Conservation (phyloP, 148 eudicot species). For the Bassia scoparia region DNA sequence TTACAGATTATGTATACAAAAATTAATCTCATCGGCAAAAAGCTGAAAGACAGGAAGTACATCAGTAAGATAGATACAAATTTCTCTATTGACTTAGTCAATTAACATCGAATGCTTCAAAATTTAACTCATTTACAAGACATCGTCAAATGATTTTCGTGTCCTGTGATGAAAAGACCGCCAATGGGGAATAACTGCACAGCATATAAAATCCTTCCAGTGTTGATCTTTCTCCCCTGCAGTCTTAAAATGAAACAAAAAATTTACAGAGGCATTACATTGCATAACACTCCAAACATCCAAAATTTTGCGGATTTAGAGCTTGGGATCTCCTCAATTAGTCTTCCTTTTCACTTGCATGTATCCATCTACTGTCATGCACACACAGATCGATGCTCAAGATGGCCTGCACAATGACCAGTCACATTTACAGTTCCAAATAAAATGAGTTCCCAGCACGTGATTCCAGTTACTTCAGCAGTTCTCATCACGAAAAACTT, state of each 20-base stretch:
- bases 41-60: too few species aligned
- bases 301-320: not conserved
- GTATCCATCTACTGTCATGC: not conserved
- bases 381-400: not conserved
- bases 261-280: constrained; percentile 1
- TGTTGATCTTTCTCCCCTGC: not conserved
- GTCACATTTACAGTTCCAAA: not conserved
- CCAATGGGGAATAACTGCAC: not conserved
- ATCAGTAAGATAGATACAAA: too few species aligned
- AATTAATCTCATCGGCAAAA: too few species aligned
- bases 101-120: not conserved
- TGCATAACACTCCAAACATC: not conserved
- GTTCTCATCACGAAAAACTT: constrained; percentile 53
- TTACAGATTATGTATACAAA: too few species aligned
- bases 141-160: not conserved
- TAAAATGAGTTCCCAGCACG: not conserved
- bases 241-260: not conserved
- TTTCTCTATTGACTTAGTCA: too few species aligned
- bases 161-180: not conserved
- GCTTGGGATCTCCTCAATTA: not conserved
- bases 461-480: constrained; percentile 33
- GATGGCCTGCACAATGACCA: not conserved
- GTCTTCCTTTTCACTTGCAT: not conserved
- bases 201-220: not conserved
- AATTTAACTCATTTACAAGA: constrained; percentile 12